Conservation (phyloP, 139 green algal species). For the Pleodorina starrii region DNA sequence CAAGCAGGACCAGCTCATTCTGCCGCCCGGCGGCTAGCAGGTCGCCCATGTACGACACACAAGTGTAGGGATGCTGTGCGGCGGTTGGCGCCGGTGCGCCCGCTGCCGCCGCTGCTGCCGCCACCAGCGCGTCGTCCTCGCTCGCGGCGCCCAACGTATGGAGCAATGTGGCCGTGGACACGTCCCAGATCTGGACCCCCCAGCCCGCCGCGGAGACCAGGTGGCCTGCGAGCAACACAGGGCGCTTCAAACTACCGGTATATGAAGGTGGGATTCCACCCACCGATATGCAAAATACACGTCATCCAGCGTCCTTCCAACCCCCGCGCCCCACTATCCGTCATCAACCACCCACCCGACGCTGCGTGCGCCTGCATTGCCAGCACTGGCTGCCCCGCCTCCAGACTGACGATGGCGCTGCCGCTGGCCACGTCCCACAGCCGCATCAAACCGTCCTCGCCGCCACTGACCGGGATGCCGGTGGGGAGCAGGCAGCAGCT, state of each 20-base stretch:
- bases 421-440: slow-evolving; percentile 62
- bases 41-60: slow-evolving; percentile 52
- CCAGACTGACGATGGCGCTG: slow-evolving; percentile 54
- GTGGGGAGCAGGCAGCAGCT: slow-evolving; percentile 40
- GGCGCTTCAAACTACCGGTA: no score
- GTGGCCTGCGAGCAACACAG: slow-evolving; percentile 31
- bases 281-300: no score
- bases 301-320: no score
- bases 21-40: slow-evolving; percentile 59
- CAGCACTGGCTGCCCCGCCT: slow-evolving; percentile 38
- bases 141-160: slow-evolving; percentile 17
- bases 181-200: slow-evolving; percentile 59
- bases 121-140: background rate
- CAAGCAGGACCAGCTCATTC: slow-evolving; percentile 54
- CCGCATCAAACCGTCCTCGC: slow-evolving; percentile 61
- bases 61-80: slow-evolving; percentile 48
- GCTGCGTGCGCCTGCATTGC: slow-evolving; percentile 52
- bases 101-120: background rate
- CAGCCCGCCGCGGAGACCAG: slow-evolving; percentile 41
- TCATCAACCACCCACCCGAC: slow-evolving; percentile 38
- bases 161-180: slow-evolving; percentile 53
- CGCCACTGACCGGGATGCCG: slow-evolving; percentile 56
- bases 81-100: background rate
- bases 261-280: no score
- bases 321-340: no score